These are phyloP conservation scores for Xylariaceae sp. DNA, from an alignment of 2,329 filamentous ascomycete genomes.

Conservation along the genomic window DNA sequence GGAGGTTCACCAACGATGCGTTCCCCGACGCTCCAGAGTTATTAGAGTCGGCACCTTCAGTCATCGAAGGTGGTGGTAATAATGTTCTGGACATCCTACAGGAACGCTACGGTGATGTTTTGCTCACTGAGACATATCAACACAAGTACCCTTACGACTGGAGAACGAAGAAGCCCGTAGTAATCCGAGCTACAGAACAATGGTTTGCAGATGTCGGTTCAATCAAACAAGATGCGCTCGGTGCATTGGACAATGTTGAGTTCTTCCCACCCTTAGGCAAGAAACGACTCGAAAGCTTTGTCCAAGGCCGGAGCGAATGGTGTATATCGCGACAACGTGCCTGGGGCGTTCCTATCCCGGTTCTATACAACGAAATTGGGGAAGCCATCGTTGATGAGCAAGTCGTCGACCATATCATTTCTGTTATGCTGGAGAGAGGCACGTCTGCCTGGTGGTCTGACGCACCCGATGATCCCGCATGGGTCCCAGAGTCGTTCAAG, in stretches of 20 bases:
- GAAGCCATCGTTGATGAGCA: constrained; percentile 76
- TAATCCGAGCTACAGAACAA: constrained; percentile 88
- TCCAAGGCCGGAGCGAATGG: constrained; percentile 89
- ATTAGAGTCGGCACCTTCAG: constrained; percentile 66
- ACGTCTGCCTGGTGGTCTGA: constrained; percentile 97
- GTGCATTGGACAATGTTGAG: constrained; percentile 65
- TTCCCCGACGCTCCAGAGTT: constrained; percentile 66
- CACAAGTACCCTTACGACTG: constrained; percentile 99
- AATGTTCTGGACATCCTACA: constrained; percentile 69
- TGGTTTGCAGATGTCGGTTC: constrained; percentile 93
- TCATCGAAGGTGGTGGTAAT: constrained; percentile 66
- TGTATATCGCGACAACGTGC: constrained; percentile 94
- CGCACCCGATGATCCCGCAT: constrained; percentile 67
- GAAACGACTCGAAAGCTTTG: constrained; percentile 76
- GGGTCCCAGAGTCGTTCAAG: constrained; percentile 67
- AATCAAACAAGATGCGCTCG: constrained; percentile 73
- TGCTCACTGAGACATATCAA: constrained; percentile 67
- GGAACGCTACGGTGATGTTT: constrained; percentile 48
- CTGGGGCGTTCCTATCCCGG: constrained; percentile 96
- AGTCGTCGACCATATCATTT: constrained; percentile 81
- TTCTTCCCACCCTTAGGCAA: constrained; percentile 78
- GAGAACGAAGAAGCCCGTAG: constrained; percentile 90
- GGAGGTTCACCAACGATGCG: constrained; percentile 76
- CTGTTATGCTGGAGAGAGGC: constrained; percentile 70
- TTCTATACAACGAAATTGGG: constrained; percentile 71